Conservation (phyloP, 305 asterid species). For the Petunia hybrid region DNA sequence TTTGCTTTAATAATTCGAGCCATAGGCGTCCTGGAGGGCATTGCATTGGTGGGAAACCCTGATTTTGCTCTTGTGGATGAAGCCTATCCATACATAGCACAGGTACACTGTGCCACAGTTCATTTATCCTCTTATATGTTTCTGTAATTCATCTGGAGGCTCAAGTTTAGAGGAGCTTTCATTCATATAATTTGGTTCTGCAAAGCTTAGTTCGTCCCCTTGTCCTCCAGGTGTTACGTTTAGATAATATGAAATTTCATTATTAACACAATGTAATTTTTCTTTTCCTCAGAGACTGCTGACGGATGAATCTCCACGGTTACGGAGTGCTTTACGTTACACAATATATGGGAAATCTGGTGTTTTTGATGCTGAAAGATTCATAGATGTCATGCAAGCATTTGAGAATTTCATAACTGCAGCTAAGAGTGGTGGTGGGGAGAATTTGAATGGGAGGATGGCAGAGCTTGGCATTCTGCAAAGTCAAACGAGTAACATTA, state of each 20-base stretch:
- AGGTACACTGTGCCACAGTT: slow-evolving; percentile 57
- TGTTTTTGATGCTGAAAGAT: slow-evolving; percentile 95
- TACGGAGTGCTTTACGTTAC: slow-evolving; percentile 87
- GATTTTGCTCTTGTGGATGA: slow-evolving; percentile 98
- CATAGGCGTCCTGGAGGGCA: slow-evolving; percentile 98
- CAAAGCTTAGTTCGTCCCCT: background rate
- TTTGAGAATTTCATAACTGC: slow-evolving; percentile 95
- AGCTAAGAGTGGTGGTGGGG: slow-evolving; percentile 99
- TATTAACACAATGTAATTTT: slow-evolving; percentile 24
- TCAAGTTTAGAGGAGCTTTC: background rate
- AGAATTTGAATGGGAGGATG: slow-evolving; percentile 86
- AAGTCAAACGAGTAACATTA: slow-evolving; percentile 56
- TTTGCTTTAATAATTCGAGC: slow-evolving; percentile 98
- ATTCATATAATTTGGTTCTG: slow-evolving; percentile 20
- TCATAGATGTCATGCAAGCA: slow-evolving; percentile 99
- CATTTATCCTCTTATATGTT: slow-evolving; percentile 12
- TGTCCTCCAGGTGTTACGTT: slow-evolving; percentile 8
- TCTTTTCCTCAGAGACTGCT: slow-evolving; percentile 72
- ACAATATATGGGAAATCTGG: slow-evolving; percentile 96
- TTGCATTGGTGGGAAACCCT: slow-evolving; percentile 96
- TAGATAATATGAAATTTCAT: background rate
- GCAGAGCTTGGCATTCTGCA: slow-evolving; percentile 93
- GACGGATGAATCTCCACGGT: slow-evolving; percentile 96
- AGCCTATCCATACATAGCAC: slow-evolving; percentile 99
- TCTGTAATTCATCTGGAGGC: slow-evolving; percentile 16